phyloP scores from a whole-genome alignment of 768 basidiomycete genomes.

The Holtermannia corniformis region DNA sequence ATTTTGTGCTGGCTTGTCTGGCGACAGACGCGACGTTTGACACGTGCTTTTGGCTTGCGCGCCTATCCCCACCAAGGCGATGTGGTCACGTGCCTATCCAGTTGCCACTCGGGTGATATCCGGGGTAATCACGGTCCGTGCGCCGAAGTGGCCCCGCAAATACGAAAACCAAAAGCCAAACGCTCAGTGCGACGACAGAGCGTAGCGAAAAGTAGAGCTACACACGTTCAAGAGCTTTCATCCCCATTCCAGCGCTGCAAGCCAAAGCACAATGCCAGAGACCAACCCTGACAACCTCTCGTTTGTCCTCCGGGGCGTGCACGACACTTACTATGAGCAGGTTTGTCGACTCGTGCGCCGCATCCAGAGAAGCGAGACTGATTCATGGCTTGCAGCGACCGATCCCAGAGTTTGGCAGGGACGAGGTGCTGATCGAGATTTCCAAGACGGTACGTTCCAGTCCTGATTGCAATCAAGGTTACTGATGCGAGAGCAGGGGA shows the following conservation, averaged over 20 bases:
- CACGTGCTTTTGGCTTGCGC: no score
- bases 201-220: no score
- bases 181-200: no score
- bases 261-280: slow-evolving; percentile 3
- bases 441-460: slow-evolving; percentile 58
- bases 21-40: no score
- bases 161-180: slow-evolving; percentile 3
- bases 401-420: slow-evolving; percentile 41
- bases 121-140: background rate
- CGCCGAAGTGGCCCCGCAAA: background rate
- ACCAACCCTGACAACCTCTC: slow-evolving; percentile 30
- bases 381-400: slow-evolving; percentile 15
- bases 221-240: no score
- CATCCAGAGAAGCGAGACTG: background rate
- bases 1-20: no score
- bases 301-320: slow-evolving; percentile 37
- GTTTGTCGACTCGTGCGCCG: slow-evolving; percentile 16
- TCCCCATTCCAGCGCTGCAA: no score
- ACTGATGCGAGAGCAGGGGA: background rate
- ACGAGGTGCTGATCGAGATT: slow-evolving; percentile 76
- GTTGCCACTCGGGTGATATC: background rate
- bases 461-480: background rate
- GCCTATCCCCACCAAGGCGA: background rate
- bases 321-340: slow-evolving; percentile 34
- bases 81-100: background rate